A percentile compares a stretch with the other conserved stretches of the same genome.
Conservation (phyloP, 2,329 filamentous ascomycete genomes). For the Ceratocystiopsis sp. region DNA sequence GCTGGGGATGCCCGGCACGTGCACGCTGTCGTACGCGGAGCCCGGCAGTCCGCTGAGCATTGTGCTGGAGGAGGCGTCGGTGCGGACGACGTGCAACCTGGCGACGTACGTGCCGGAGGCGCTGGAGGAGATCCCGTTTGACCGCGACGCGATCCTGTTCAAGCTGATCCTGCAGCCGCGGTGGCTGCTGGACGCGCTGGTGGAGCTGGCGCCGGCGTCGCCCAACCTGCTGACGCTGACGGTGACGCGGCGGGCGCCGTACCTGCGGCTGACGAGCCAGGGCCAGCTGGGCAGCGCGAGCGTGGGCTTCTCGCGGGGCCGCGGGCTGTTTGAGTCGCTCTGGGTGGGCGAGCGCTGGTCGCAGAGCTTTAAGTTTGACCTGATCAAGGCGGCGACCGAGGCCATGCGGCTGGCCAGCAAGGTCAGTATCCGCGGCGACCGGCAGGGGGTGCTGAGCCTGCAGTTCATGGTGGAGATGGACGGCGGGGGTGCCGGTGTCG, state of each 20-base stretch:
- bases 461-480: conserved; percentile 94
- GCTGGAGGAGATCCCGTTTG: conserved; percentile 73
- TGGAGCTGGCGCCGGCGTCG: conserved; percentile 52
- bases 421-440: conserved; percentile 76
- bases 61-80: conserved; percentile 67
- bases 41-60: conserved; percentile 68
- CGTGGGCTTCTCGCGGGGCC: conserved; percentile 48
- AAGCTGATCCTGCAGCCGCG: conserved; percentile 87
- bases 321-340: conserved; percentile 59
- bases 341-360: conserved; percentile 40
- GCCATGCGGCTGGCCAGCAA: conserved; percentile 92
- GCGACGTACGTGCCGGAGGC: conserved; percentile 69
- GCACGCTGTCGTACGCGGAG: conserved; percentile 60
- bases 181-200: conserved; percentile 54
- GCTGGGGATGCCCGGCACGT: conserved; percentile 71
- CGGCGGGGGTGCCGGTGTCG: not conserved
- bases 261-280: conserved; percentile 55
- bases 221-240: conserved; percentile 55
- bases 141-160: conserved; percentile 61
- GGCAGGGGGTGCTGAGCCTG: conserved; percentile 77
- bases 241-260: conserved; percentile 47
- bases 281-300: conserved; percentile 43
- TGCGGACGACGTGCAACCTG: conserved; percentile 79
- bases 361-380: conserved; percentile 72
- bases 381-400: conserved; percentile 69